Evolutionary conservation across 2,329 filamentous ascomycete genomes (phyloP).

Genomic region (Sclerotinia trifoliorum): DNA sequence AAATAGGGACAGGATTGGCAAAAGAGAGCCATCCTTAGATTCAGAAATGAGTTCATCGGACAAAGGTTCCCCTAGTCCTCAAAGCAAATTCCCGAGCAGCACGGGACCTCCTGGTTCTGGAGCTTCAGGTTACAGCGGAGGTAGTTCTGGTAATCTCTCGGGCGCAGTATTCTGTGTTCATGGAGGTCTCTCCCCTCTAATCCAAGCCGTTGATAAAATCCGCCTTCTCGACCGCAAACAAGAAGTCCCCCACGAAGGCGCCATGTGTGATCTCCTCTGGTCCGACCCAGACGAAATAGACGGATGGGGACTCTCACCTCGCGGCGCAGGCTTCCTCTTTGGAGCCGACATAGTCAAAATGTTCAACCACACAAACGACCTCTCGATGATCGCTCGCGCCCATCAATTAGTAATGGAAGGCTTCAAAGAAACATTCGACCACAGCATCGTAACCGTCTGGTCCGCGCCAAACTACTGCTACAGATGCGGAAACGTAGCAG

Average conservation of each 20-base stretch:
- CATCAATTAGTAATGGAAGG: conserved; percentile 99
- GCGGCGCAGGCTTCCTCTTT: conserved; percentile 89
- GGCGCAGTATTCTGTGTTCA: conserved; percentile 94
- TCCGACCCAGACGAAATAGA: conserved; percentile 98
- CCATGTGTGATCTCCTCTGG: conserved; percentile 98
- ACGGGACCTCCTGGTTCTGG: conserved; percentile 77
- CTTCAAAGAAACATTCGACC: conserved; percentile 99
- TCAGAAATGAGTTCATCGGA: conserved; percentile 42
- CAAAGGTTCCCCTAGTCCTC: conserved; percentile 29
- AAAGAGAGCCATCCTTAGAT: conserved; percentile 42
- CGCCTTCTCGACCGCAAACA: conserved; percentile 92
- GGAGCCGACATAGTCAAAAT: conserved; percentile 92
- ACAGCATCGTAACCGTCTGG: conserved; percentile 97
- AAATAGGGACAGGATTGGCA: conserved; percentile 37
- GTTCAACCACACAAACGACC: conserved; percentile 93
- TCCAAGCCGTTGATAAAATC: conserved; percentile 95
- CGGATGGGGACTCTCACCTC: conserved; percentile 80
- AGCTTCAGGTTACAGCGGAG: conserved; percentile 67
- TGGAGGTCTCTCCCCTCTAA: conserved; percentile 84
- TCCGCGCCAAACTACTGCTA: conserved; percentile 97
- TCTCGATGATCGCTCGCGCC: conserved; percentile 87
- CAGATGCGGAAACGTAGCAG: conserved; percentile 86
- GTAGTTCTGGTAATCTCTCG: conserved; percentile 63
- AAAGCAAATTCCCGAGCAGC: conserved; percentile 46
- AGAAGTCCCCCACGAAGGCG: conserved; percentile 96